Evolutionary conservation across 108 stramenopile species (phyloP).

Genomic region (Skeletonema costatum): DNA sequence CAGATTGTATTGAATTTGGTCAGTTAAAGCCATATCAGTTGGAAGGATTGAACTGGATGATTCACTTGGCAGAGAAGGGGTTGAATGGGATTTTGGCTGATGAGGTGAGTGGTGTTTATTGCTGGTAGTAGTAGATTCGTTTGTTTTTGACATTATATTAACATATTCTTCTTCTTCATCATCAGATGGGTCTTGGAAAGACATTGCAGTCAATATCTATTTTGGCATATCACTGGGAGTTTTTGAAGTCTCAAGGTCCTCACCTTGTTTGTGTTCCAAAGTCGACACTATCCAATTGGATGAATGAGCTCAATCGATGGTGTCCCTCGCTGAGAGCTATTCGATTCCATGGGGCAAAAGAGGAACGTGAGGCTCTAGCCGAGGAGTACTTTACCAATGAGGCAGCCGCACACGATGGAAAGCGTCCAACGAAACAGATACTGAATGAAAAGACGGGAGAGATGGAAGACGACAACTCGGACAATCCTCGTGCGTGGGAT

Average conservation of each 20-base stretch:
- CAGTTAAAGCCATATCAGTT: slow-evolving; percentile 93
- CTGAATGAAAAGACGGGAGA: slow-evolving; percentile 64
- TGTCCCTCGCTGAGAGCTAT: slow-evolving; percentile 91
- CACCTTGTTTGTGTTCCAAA: slow-evolving; percentile 98
- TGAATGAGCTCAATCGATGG: slow-evolving; percentile 96
- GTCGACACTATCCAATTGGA: slow-evolving; percentile 98
- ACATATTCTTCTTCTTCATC: background rate
- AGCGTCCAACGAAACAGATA: slow-evolving; percentile 70
- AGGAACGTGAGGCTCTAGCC: slow-evolving; percentile 82
- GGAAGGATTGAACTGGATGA: slow-evolving; percentile 98
- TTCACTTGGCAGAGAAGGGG: slow-evolving; percentile 92
- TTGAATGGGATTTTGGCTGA: slow-evolving; percentile 97
- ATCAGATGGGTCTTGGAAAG: slow-evolving; percentile 89
- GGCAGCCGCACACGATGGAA: slow-evolving; percentile 81
- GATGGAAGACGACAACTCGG: slow-evolving; percentile 82
- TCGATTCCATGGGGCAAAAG: slow-evolving; percentile 91
- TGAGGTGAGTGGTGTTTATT: slow-evolving; percentile 82
- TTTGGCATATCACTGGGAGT: slow-evolving; percentile 83
- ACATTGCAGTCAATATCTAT: slow-evolving; percentile 98
- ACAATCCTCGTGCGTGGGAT: slow-evolving; percentile 90
- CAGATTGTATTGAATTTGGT: slow-evolving; percentile 85
- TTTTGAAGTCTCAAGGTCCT: slow-evolving; percentile 73
- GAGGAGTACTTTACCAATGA: slow-evolving; percentile 76
- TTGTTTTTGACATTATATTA: background rate
- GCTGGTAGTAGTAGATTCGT: slow-evolving; percentile 18